Base-by-base conservation (phyloP, 805 yeast genomes). In the Hanseniaspora taiwanica region DNA sequence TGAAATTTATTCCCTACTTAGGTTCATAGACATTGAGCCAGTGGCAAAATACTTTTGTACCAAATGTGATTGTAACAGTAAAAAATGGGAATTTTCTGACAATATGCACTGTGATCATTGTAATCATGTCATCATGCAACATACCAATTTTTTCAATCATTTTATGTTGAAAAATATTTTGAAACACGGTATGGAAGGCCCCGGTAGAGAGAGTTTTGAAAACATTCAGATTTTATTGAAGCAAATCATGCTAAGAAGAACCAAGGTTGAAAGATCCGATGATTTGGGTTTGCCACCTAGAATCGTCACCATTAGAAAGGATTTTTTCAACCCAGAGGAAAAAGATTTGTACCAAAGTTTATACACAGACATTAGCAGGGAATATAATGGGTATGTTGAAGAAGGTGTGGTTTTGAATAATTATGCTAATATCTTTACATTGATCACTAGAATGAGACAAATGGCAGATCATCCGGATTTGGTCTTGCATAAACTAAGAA, bases 391-490 rank as follows among this genome's bases (percentile, higher is more conserved):
- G 35, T 91, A 77, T 56, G 97, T 91, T 31, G 91, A 93, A 18
- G 89, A 84, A 54, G 98, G 98, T 60, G 96, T 91, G 32, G 96
- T 91, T 19, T 66, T 91, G 43, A 91, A 91, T 62, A 91, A 91
- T 58, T 91, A 91, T 62, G 98, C 98, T 36, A 91, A 91, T 53
- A 91, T 91, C 53, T 91, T 91, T 63, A 87, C 97, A 0, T 69
- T 91, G 42, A 87, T 91, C 52, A 91, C 98, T 0, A 68, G 98
- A 51, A 93, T 91, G 98, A 74, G 99, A 52, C 98, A 91, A 60
- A 66, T 91, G 50, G 97, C 98, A 0, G 98, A 91, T 58, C 99
- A 91, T 59, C 99, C 99, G 0, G 99, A 91, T 62, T 65, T 91
- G 46, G 96, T 91, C 1, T 65, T 91, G 54, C 77, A 86, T 48